A percentile compares a stretch with the other conserved stretches of the same genome.
phyloP scores from a whole-genome alignment of 192 early-diverging fungal species.

The Spizellomyces sp. region DNA sequence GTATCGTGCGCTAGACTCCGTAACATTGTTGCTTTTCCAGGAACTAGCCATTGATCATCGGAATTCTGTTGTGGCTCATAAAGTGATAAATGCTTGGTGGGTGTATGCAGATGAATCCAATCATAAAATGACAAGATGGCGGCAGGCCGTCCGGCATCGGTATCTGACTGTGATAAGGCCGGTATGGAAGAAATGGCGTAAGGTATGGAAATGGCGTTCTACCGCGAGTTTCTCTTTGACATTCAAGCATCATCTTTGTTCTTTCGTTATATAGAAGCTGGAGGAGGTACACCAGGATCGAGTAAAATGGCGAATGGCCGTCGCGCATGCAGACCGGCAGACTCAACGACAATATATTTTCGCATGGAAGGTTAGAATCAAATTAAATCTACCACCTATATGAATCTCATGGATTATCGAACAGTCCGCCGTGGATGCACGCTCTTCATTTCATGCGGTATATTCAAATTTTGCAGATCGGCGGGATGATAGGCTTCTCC shows the following conservation, averaged over 20 bases:
- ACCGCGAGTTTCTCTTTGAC: too few relatives aligned
- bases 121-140: conserved; percentile 17
- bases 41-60: neutral
- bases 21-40: neutral
- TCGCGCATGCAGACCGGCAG: conserved; percentile 14
- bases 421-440: neutral
- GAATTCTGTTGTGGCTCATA: neutral
- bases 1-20: too few relatives aligned
- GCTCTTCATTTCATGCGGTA: neutral
- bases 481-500: neutral
- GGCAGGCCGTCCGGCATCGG: conserved; percentile 3
- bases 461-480: neutral
- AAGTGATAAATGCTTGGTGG: conserved; percentile 25
- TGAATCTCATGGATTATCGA: too few relatives aligned
- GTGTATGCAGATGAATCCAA: conserved; percentile 14
- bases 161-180: neutral
- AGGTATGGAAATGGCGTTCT: too few relatives aligned
- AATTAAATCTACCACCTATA: too few relatives aligned
- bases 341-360: neutral
- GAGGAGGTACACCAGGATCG: neutral
- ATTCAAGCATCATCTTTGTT: neutral
- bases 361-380: neutral
- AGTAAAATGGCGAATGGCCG: conserved; percentile 24
- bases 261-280: neutral
- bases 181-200: conserved; percentile 8